Conservation (phyloP, 2,329 filamentous ascomycete genomes). For the Aschersonia sp. region DNA sequence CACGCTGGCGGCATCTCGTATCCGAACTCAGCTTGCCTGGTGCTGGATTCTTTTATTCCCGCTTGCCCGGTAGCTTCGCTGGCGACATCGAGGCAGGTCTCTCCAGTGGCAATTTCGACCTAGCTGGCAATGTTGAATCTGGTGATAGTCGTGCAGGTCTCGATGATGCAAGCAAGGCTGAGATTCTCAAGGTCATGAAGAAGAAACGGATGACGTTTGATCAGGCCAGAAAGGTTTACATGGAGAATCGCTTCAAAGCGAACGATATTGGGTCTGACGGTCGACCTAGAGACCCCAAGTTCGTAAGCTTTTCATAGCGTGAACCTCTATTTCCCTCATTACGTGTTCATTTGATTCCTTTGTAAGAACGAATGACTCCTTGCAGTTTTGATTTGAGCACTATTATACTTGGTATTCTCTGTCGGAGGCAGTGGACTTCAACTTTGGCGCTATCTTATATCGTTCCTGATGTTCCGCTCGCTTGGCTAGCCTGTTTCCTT, state of each 20-base stretch:
- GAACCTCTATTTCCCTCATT: too few relatives aligned
- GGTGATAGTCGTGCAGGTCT: conserved; percentile 71
- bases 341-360: too few relatives aligned
- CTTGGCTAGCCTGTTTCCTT: too few relatives aligned
- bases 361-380: too few relatives aligned
- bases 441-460: too few relatives aligned
- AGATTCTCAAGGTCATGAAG: conserved; percentile 87
- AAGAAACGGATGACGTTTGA: conserved; percentile 70
- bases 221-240: conserved; percentile 75
- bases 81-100: conserved; percentile 82
- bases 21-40: conserved; percentile 42
- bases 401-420: too few relatives aligned
- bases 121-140: conserved; percentile 63
- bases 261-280: conserved; percentile 86
- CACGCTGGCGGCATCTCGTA: conserved; percentile 59
- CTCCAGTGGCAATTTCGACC: conserved; percentile 69
- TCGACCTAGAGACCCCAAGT: conserved; percentile 79
- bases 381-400: too few relatives aligned
- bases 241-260: conserved; percentile 72
- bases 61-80: conserved; percentile 63
- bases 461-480: too few relatives aligned
- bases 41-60: conserved; percentile 56
- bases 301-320: conserved; percentile 62
- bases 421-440: too few relatives aligned
- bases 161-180: conserved; percentile 64